Evolutionary conservation across 257 asterid genomes (phyloP).

Genomic region (Sherardia arvensis): DNA sequence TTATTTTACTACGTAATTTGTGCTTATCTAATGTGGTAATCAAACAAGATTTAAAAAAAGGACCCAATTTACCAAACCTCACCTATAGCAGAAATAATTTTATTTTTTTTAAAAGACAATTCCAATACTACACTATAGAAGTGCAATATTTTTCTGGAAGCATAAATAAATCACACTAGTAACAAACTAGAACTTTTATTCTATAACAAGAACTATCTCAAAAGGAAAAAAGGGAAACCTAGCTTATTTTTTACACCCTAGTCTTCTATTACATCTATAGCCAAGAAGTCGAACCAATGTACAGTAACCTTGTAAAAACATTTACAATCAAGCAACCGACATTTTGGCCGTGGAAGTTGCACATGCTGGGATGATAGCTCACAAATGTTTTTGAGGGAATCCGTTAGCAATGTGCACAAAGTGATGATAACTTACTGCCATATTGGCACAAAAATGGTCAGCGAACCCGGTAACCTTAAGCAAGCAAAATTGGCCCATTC

Average conservation of each 20-base stretch:
- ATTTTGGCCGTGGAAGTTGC: not conserved
- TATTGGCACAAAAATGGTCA: not conserved
- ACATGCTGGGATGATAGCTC: not conserved
- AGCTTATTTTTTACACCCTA: not conserved
- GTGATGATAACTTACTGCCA: not conserved
- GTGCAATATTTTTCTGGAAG: not conserved
- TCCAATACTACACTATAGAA: too few relatives aligned
- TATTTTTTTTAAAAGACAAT: too few relatives aligned
- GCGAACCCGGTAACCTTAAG: conserved; percentile 6
- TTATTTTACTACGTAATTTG: too few relatives aligned
- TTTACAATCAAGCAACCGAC: conserved; percentile 1
- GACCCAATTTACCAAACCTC: too few relatives aligned
- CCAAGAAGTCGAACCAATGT: not conserved
- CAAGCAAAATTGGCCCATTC: conserved; percentile 53
- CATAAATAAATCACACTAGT: not conserved
- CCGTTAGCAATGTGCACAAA: not conserved
- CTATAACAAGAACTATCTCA: not conserved
- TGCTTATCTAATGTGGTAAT: too few relatives aligned
- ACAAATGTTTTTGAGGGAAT: not conserved
- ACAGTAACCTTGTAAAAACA: conserved; percentile 1
- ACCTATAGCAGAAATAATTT: too few relatives aligned
- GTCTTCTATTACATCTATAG: not conserved
- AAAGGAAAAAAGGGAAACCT: not conserved
- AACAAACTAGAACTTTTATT: too few relatives aligned
- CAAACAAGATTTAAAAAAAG: too few relatives aligned